These are phyloP conservation scores for Cajanus cajan DNA, from an alignment of 306 rosid genomes.

Conservation along the genomic window DNA sequence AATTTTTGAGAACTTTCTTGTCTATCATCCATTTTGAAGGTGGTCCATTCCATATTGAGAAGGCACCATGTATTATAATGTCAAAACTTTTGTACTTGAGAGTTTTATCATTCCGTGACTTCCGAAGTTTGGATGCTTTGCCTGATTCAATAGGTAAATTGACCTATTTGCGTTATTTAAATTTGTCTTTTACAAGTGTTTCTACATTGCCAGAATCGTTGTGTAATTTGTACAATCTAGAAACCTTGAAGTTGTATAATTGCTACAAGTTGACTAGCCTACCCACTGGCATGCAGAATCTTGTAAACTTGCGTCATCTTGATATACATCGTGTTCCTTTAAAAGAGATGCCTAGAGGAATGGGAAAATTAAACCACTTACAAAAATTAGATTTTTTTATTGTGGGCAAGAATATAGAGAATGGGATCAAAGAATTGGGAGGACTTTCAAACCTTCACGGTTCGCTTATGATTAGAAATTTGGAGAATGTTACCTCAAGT, in stretches of 20 bases:
- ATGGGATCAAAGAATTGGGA: background rate
- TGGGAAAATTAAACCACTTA: background rate
- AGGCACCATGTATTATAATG: background rate
- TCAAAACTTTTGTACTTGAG: background rate
- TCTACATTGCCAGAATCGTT: background rate
- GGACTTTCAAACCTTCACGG: background rate
- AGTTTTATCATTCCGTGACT: background rate
- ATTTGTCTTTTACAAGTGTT: background rate
- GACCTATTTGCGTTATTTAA: background rate
- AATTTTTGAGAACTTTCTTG: background rate
- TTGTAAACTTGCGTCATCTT: background rate
- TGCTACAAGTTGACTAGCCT: background rate
- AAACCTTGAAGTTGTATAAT: background rate
- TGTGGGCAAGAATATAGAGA: background rate
- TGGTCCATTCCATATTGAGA: background rate
- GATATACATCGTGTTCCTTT: background rate
- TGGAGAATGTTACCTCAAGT: background rate
- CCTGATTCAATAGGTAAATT: background rate
- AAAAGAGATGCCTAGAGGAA: background rate
- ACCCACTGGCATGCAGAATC: background rate
- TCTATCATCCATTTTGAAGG: background rate
- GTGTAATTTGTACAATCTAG: background rate
- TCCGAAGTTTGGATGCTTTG: background rate
- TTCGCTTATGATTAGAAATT: background rate
- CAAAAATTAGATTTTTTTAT: background rate